Base-by-base conservation (phyloP, 2,329 filamentous ascomycete species). In the Zopfia rhizophila region DNA sequence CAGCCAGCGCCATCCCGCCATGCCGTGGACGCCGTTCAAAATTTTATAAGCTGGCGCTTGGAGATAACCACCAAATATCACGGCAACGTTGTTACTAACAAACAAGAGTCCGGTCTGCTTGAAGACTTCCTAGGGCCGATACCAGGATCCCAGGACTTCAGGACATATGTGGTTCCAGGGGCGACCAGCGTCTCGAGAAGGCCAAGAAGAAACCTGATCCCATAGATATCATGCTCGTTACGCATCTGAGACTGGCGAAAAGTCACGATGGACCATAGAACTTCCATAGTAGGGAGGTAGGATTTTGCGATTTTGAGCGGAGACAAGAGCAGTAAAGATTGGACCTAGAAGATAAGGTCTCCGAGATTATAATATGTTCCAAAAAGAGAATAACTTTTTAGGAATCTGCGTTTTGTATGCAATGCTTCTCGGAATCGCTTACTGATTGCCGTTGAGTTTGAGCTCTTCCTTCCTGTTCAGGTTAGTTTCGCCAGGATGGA, bases 41-140 rank as follows among this genome's bases (percentile, higher is more conserved):
- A 77, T 77, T 13, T 75, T 77, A 58, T 82, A 81, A 0, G 78
- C 78, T 0, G 77, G 80, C 1, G 81, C 76, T 66, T 82, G 80
- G 0, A 84, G 69, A 46, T 82, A 83, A 1, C 81, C 81, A n/a
- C 78, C 79, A 35, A 83, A 78, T 77, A 84, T 82, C n/a, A 72
- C 68, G 0, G 79, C 81, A 0, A 82, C 70, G 4, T 76, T 78
- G 7, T 80, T 78, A 18, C 76, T 78, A 0, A 80, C 74, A 40
- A 76, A 82, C 68, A 81, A 83, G 10, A 81, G 74, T 1, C 78
- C 79, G 3, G 80, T 79, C 3, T 82, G 75, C 55, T 83, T 84
- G 42, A 79, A 82, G 0, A 77, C 68, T 39, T 77, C 75, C 14
- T 74, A 69, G 1, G 72, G 72, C 2, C 69, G 63, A 45, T 77